Conservation (phyloP, 495 filamentous ascomycete species). For the Tuber microsphaerosporum region DNA sequence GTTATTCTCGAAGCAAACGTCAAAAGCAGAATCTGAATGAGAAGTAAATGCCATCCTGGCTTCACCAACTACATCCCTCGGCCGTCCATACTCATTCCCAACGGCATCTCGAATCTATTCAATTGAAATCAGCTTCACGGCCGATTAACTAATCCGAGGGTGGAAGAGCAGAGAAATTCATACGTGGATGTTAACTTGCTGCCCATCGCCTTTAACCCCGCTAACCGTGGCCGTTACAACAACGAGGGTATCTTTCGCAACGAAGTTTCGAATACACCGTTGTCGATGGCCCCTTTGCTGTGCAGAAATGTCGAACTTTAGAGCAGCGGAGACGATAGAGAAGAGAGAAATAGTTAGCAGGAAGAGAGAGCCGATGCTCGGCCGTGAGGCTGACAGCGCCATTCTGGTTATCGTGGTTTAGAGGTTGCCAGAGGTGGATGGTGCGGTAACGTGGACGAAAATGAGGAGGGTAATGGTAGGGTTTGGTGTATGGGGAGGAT, state of each 20-base stretch:
- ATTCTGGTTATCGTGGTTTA: slow-evolving; percentile 5
- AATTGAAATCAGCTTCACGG: slow-evolving; percentile 17
- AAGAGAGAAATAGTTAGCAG: slow-evolving; percentile 44
- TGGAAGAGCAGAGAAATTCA: slow-evolving; percentile 42
- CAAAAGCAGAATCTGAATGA: slow-evolving; percentile 88
- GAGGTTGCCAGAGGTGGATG: background rate
- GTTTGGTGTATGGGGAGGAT: background rate
- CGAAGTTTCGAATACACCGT: slow-evolving; percentile 95
- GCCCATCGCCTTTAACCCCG: slow-evolving; percentile 83
- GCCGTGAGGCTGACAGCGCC: slow-evolving; percentile 17
- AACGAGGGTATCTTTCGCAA: slow-evolving; percentile 86
- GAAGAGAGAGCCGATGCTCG: slow-evolving; percentile 27
- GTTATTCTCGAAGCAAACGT: slow-evolving; percentile 93
- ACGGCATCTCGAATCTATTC: slow-evolving; percentile 83
- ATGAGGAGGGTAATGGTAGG: background rate
- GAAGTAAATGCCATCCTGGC: slow-evolving; percentile 89
- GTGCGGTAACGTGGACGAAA: background rate
- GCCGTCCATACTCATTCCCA: slow-evolving; percentile 87
- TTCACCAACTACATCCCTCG: slow-evolving; percentile 87
- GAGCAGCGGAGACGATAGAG: slow-evolving; percentile 59
- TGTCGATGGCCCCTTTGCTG: slow-evolving; percentile 55
- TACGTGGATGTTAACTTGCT: slow-evolving; percentile 92
- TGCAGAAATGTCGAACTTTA: slow-evolving; percentile 90
- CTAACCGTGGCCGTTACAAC: slow-evolving; percentile 89
- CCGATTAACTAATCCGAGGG: slow-evolving; percentile 8